These are phyloP conservation scores for Backusella macrospora DNA, from an alignment of 192 early-diverging fungal genomes.

Conservation along the genomic window DNA sequence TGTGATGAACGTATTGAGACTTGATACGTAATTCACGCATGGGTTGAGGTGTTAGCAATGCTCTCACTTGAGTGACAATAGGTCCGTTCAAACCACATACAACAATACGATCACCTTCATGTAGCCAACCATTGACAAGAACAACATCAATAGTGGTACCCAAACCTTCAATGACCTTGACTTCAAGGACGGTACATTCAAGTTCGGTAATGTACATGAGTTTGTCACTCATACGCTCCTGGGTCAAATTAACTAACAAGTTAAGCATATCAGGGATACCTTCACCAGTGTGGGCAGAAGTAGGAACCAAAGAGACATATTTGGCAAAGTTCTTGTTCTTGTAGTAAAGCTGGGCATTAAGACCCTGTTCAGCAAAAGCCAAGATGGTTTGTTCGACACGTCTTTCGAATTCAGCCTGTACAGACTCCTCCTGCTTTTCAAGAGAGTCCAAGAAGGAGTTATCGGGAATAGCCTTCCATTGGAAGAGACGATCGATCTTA, in stretches of 20 bases:
- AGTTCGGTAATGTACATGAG: slow-evolving; percentile 97
- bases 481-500: slow-evolving; percentile 97
- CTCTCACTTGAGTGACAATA: slow-evolving; percentile 91
- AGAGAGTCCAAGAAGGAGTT: slow-evolving; percentile 82
- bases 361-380: slow-evolving; percentile 95
- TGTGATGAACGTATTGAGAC: slow-evolving; percentile 95
- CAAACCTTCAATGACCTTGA: slow-evolving; percentile 98
- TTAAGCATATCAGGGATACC: slow-evolving; percentile 98
- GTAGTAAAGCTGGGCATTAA: slow-evolving; percentile 92
- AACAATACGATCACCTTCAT: slow-evolving; percentile 95
- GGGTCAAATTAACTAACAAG: slow-evolving; percentile 88
- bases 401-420: slow-evolving; percentile 85
- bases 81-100: slow-evolving; percentile 94
- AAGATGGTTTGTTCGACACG: slow-evolving; percentile 77
- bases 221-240: slow-evolving; percentile 90
- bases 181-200: slow-evolving; percentile 98
- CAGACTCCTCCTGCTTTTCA: slow-evolving; percentile 66
- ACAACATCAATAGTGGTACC: slow-evolving; percentile 98
- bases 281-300: slow-evolving; percentile 97
- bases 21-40: slow-evolving; percentile 97
- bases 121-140: slow-evolving; percentile 90
- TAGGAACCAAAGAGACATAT: slow-evolving; percentile 95
- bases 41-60: slow-evolving; percentile 98
- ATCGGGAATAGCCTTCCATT: slow-evolving; percentile 86
- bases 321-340: slow-evolving; percentile 95